Evolutionary conservation across 768 basidiomycete species (phyloP), one percentile per base, ranked within the genome.

Genomic region (Russula earlei): DNA sequence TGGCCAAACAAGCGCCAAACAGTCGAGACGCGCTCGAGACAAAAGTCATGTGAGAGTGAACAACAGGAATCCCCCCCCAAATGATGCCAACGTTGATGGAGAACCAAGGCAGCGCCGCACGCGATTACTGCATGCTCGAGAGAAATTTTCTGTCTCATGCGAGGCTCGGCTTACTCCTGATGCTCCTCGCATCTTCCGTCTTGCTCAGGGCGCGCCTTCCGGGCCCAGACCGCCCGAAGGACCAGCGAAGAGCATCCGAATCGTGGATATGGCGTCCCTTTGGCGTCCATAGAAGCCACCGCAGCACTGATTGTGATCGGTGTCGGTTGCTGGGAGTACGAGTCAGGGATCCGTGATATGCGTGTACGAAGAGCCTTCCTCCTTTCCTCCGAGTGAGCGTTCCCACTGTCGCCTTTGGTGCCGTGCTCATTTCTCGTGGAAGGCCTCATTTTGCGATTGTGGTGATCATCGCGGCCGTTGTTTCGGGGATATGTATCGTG

Each of bases 101-200:
- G 27, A 67, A 65, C 47, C 54, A 52, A 7, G 66, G 65, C 31
- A 71, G 85, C 61, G 72, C 73, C 6, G 83, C 84, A n/a, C 75
- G 85, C 64, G 87, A 89, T 66, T 86, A 80, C 58, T 83, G 79
- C 68, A 86, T 88, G 85, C 75, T 89, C 14, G 87, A 88, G 67
- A 76, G 87, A 49, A 88, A 89, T 62, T 71, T 86, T 48, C 72
- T 89, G 31, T 77, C 85, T 0, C 82, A 89, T 64, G 57, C 85
- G 52, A 85, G 81, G 63, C 75, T 88, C 25, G 82, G 79, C 5
- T 70, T 86, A 10, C 69, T 89, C 22, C 72, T 89, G 27, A 77
- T 78, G 8, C 71, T 88, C 1, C 68, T 87, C 3, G 80, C 81
- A 2, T 78, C 82, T 27, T 85, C 85, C 9, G 70, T 84, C 49